phyloP scores from a whole-genome alignment of 1,284 basidiomycete genomes.

The Cutaneotrichosporon mucoides region DNA sequence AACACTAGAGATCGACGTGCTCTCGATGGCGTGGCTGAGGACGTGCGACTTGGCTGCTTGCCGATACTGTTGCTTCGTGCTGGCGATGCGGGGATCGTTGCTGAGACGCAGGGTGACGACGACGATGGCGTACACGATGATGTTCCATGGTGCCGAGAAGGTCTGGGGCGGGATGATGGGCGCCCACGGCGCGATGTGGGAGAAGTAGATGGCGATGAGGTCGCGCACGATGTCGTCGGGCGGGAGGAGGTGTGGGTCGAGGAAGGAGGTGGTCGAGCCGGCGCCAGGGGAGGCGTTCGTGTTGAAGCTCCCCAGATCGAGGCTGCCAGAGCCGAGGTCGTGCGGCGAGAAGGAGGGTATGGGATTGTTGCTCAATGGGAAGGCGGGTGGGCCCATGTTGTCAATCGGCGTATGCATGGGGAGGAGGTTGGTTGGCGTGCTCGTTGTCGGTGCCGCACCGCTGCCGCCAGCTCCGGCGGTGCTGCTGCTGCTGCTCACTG shows the following conservation, averaged over 20 bases:
- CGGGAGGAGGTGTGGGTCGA: slow-evolving; percentile 43
- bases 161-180: slow-evolving; percentile 40
- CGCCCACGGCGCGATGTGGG: slow-evolving; percentile 47
- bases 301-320: slow-evolving; percentile 26
- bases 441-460: not conserved
- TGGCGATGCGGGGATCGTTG: slow-evolving; percentile 33
- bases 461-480: not conserved
- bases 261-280: slow-evolving; percentile 30
- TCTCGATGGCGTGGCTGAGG: slow-evolving; percentile 45
- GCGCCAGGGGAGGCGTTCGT: slow-evolving; percentile 28
- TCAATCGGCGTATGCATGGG: not conserved
- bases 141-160: slow-evolving; percentile 41
- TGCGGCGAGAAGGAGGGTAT: slow-evolving; percentile 4
- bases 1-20: slow-evolving; percentile 41
- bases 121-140: slow-evolving; percentile 48
- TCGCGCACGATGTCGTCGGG: slow-evolving; percentile 46
- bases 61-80: slow-evolving; percentile 30
- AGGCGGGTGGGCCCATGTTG: not conserved
- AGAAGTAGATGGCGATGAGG: slow-evolving; percentile 42
- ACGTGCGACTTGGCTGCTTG: slow-evolving; percentile 46
- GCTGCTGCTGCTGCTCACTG: not conserved
- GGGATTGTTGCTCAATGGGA: too few relatives aligned
- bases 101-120: slow-evolving; percentile 45
- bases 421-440: not conserved
- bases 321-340: slow-evolving; percentile 2